Base-by-base conservation (phyloP, 495 filamentous ascomycete species). In the Ramalina intermedia region DNA sequence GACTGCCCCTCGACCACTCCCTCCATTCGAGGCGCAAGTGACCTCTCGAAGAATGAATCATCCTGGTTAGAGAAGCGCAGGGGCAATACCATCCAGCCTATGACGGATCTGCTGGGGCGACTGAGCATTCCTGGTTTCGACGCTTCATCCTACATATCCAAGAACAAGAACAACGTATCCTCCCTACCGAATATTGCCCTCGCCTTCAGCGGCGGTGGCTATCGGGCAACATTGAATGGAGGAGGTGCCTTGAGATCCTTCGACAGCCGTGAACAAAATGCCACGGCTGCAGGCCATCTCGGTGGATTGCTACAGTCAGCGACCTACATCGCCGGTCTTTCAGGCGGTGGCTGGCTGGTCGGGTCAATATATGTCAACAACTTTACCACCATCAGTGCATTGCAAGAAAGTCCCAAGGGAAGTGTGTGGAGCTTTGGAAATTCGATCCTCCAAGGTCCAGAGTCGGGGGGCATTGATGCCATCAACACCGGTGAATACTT, bases 351-450 rank as follows among this genome's bases (percentile, higher is more conserved):
- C 12, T 96, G 90, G 90, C 66, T 96, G 11, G 76, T 95, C 11
- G 84, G 85, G 6, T 87, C 82, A 26, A 74, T 96, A 16, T 91
- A 78, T 57, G 69, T 81, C 51, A 96, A 96, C 68, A 96, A 96
- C 65, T 96, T 89, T 67, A 83, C 81, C 29, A 81, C 78, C 14
- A 73, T 96, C 38, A 60, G 75, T 27, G 61, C 61, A 37, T 73
- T 93, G 50, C 75, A 79, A 27, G 62, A 76, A 29, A 73, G 72
- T 17, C 66, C 69, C 55, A 56, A 70, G 1, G 75, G 73, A 12
- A 67, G 66, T 14, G 62, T 79, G 6, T 96, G 89, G 89, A 66
- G 87, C 52, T 84, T 95, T 52, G 74, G 71, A 2, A 81, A 84
- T 56, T 82, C 76, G 41, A 88, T 96, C 57, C 69, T 96, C 50